phyloP scores from a whole-genome alignment of 805 yeast genomes.

The Teunomyces atbi region DNA sequence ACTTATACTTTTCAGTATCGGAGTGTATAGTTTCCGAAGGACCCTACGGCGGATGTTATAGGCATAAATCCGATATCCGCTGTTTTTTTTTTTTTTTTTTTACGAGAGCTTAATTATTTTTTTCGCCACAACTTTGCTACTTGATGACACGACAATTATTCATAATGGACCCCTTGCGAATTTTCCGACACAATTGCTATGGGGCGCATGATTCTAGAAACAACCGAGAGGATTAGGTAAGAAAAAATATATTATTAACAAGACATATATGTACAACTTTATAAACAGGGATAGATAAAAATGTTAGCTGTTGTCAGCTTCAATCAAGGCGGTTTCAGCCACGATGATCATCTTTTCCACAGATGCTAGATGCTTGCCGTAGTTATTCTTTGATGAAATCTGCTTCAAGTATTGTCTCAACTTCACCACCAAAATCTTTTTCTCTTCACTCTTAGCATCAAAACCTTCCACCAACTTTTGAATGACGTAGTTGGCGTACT shows the following conservation, averaged over 20 bases:
- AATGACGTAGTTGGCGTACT: slow-evolving; percentile 95
- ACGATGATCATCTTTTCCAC: slow-evolving; percentile 69
- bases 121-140: no score
- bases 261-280: slow-evolving; percentile 5
- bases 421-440: slow-evolving; percentile 65
- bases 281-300: not conserved
- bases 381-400: slow-evolving; percentile 59
- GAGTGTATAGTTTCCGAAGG: no score
- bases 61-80: no score
- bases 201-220: no score
- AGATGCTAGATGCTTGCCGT: slow-evolving; percentile 81
- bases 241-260: slow-evolving; percentile 3
- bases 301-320: slow-evolving; percentile 29
- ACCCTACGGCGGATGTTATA: no score
- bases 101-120: no score
- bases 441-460: slow-evolving; percentile 57
- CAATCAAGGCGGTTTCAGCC: slow-evolving; percentile 48
- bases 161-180: no score
- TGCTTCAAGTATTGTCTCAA: slow-evolving; percentile 78
- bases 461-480: slow-evolving; percentile 89
- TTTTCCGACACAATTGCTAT: no score
- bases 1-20: no score
- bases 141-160: no score
- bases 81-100: no score
- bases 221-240: no score